A percentile compares a stretch with the other conserved stretches of the same genome.
Conservation (phyloP, 768 basidiomycete species). For the Pleurotus tuber-regium region DNA sequence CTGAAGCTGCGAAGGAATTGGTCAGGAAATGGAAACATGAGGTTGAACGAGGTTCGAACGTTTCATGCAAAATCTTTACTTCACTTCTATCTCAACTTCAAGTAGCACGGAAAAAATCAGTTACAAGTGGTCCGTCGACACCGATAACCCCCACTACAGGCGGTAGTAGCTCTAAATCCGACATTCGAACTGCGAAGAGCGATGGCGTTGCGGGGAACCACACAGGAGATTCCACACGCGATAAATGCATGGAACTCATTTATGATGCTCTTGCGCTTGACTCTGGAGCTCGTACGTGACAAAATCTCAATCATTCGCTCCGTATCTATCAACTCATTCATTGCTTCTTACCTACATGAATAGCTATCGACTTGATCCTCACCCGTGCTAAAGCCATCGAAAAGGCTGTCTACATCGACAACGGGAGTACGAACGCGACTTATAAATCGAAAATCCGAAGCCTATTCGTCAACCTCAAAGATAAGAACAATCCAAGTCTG, state of each 20-base stretch:
- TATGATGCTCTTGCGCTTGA: conserved; percentile 90
- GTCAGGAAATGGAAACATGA: conserved; percentile 91
- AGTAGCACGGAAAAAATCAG: conserved; percentile 28
- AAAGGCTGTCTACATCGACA: conserved; percentile 51
- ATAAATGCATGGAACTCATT: conserved; percentile 85
- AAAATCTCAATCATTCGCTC: not conserved
- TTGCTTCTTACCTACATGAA: not conserved
- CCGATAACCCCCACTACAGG: conserved; percentile 36
- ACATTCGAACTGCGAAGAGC: conserved; percentile 56
- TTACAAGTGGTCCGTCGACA: conserved; percentile 33
- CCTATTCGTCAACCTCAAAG: conserved; percentile 91
- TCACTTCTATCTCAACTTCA: not conserved
- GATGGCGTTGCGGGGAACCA: conserved; percentile 62
- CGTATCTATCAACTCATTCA: conserved; percentile 5
- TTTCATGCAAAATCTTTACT: conserved; percentile 18
- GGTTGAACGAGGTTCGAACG: conserved; percentile 58
- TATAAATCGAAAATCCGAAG: conserved; percentile 85
- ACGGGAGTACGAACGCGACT: conserved; percentile 38
- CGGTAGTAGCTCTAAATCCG: conserved; percentile 28
- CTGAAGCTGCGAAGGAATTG: conserved; percentile 85
- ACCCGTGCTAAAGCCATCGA: conserved; percentile 71
- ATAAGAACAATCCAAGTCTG: conserved; percentile 87
- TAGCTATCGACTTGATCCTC: conserved; percentile 71
- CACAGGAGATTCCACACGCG: conserved; percentile 72
- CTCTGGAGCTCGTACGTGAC: conserved; percentile 79